These are phyloP conservation scores for Geum urbanum DNA, from an alignment of 306 rosid species.

Conservation along the genomic window DNA sequence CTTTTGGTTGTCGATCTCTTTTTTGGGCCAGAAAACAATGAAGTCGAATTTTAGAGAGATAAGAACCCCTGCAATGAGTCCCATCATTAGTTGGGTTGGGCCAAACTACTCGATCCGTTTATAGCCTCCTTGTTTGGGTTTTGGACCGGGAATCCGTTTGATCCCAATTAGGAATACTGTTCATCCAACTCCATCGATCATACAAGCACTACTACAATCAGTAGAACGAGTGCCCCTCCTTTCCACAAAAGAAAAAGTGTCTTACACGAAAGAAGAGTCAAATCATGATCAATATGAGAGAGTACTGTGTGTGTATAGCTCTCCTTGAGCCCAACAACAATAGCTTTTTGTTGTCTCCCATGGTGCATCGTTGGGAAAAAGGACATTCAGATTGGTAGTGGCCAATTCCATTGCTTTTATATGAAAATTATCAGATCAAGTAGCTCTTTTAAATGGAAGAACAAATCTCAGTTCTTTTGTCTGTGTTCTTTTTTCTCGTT, in stretches of 20 bases:
- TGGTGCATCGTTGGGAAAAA: slow-evolving; percentile 12
- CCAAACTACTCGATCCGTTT: background rate
- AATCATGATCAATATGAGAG: background rate
- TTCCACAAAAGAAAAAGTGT: background rate
- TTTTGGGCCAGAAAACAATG: no score
- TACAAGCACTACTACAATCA: no score
- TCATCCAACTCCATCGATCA: no score
- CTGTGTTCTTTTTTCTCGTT: background rate
- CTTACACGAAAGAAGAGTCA: background rate
- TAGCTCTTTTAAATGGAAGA: background rate
- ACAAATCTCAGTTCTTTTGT: background rate
- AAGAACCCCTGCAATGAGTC: no score
- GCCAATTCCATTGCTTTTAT: slow-evolving; percentile 19
- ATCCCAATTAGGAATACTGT: no score
- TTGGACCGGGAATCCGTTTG: background rate
- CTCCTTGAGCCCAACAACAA: slow-evolving; percentile 32
- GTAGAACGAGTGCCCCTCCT: no score
- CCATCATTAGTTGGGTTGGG: background rate
- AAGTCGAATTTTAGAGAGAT: no score
- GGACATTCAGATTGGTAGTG: background rate
- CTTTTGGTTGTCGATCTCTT: no score
- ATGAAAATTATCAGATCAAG: background rate
- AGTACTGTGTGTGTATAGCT: background rate
- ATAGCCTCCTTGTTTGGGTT: background rate
- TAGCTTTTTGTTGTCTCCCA: slow-evolving; percentile 29